A percentile compares a stretch with the other conserved stretches of the same genome.
These are phyloP conservation scores for Trichoderma semiorbis DNA, from an alignment of 2,329 filamentous ascomycete genomes.

Conservation along the genomic window DNA sequence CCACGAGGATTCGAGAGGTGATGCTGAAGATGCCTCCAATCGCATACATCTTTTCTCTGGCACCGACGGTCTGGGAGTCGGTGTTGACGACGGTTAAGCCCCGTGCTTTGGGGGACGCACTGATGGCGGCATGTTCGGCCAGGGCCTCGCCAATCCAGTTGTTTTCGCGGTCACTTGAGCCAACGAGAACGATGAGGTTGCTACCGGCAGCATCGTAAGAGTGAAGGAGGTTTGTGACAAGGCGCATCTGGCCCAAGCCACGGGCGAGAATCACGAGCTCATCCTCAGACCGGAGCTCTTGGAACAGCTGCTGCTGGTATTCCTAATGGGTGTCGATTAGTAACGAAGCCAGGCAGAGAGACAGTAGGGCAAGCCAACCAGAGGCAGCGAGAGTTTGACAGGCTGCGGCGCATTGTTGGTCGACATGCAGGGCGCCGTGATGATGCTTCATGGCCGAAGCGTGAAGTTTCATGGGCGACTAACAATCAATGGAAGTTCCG, in stretches of 20 bases:
- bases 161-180: conserved; percentile 90
- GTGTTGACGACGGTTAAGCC: conserved; percentile 92
- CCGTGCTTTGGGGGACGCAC: conserved; percentile 73
- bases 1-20: conserved; percentile 90
- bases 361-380: conserved; percentile 26
- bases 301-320: conserved; percentile 95
- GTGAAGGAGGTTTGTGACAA: conserved; percentile 94
- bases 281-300: conserved; percentile 85
- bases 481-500: background rate
- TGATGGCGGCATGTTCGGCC: conserved; percentile 92
- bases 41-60: conserved; percentile 87
- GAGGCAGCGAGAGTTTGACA: conserved; percentile 76
- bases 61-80: conserved; percentile 81
- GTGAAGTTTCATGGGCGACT: background rate
- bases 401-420: conserved; percentile 57
- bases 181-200: conserved; percentile 84
- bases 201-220: conserved; percentile 95
- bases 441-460: conserved; percentile 10
- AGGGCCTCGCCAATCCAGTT: conserved; percentile 94
- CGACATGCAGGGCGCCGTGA: conserved; percentile 43
- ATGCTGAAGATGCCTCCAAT: conserved; percentile 91
- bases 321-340: conserved; percentile 44
- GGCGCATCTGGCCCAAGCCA: conserved; percentile 84
- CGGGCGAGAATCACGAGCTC: conserved; percentile 88
- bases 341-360: background rate